Evolutionary conservation across 352 stramenopile species (phyloP).

Genomic region (Albugo laibachii): DNA sequence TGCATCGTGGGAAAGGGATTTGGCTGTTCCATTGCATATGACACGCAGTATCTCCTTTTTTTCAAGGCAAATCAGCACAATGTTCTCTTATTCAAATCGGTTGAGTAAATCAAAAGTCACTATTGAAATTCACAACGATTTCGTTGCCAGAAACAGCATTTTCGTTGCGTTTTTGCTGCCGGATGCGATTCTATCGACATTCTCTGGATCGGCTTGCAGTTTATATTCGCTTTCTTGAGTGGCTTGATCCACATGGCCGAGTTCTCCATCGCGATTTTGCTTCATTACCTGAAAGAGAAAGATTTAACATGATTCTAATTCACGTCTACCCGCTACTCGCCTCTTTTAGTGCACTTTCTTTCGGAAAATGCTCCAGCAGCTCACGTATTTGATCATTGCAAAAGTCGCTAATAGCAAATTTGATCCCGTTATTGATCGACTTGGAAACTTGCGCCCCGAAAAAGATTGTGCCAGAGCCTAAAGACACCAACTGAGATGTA

Average conservation of each 20-base stretch:
- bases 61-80: slow-evolving; percentile 70
- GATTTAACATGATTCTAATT: neutral
- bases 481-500: neutral
- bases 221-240: too few relatives aligned
- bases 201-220: slow-evolving; percentile 9
- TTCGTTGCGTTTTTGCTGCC: slow-evolving; percentile 40
- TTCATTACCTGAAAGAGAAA: slow-evolving; percentile 36
- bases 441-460: slow-evolving; percentile 25
- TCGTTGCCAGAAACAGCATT: slow-evolving; percentile 26
- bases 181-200: slow-evolving; percentile 18
- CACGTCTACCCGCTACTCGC: slow-evolving; percentile 4
- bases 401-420: slow-evolving; percentile 62
- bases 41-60: slow-evolving; percentile 80
- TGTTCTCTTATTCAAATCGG: slow-evolving; percentile 70
- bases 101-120: slow-evolving; percentile 17
- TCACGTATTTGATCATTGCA: slow-evolving; percentile 81
- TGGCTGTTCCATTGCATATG: slow-evolving; percentile 79
- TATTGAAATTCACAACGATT: slow-evolving; percentile 14
- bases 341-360: slow-evolving; percentile 48
- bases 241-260: slow-evolving; percentile 31
- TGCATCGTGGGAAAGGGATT: slow-evolving; percentile 85
- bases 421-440: slow-evolving; percentile 51
- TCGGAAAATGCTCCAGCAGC: slow-evolving; percentile 41
- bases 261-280: slow-evolving; percentile 39
- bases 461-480: neutral